Base-by-base conservation (phyloP, 1,284 basidiomycete species). In the Ceratobasidium sp. region DNA sequence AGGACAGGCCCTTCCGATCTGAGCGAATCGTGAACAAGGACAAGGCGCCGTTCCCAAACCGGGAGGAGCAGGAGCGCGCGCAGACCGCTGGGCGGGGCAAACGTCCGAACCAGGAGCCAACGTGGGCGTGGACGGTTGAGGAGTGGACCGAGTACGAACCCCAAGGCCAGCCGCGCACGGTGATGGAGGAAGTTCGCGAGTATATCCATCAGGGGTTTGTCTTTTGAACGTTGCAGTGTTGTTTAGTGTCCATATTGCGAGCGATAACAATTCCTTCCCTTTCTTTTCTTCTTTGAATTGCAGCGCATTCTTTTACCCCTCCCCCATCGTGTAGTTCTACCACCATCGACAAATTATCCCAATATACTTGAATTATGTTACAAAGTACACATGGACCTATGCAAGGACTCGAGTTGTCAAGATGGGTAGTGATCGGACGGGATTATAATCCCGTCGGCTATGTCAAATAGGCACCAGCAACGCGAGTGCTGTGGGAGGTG, bases 321-420 rank as follows among this genome's bases (percentile, higher is more conserved):
- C 29, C 29, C 27, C 29, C 56, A 58, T 58, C 27, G 27, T 58
- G 56, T 58, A 58, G n/a, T 16, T 34, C 29, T 58, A 58, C 56
- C 56, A 58, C 56, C 56, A 4, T 41, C 22, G 31, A 43, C 39
- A 19, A 51, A 58, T 27, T n/a, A 56, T 69, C 51, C 37, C 29
- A 46, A 66, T n/a, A 66, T 66, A 46, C 11, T 56, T 69, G 65
- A 58, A 69, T 56, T 56, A 66, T 53, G 29, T 31, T 49, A n/a
- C n/a, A n/a, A 34, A 34, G 6, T 34, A 34, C 31, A 34, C 6
- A 34, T 34, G 31, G 31, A 34, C 31, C 2, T 6, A 34, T 34
- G 31, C 31, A 34, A 34, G 31, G 31, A 34, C 31, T 34, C 31
- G 6, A 6, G 31, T 34, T 34, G 24, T 31, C 31, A 62, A 41